Conservation (phyloP, 257 asterid genomes). For the Ligustrum vulgare region DNA sequence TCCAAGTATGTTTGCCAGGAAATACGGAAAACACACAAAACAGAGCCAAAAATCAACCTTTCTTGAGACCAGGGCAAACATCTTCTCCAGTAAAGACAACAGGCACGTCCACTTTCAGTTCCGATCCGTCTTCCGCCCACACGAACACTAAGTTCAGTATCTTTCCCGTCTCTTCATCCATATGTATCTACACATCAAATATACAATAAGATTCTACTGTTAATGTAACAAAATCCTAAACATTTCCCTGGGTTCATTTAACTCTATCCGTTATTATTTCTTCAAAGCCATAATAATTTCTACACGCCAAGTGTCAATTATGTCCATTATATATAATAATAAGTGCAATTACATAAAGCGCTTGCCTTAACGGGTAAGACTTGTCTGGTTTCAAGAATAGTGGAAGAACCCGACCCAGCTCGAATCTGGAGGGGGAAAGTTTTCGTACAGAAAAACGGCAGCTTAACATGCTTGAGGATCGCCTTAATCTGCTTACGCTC, state of each 20-base stretch:
- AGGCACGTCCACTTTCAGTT: conserved; percentile 79
- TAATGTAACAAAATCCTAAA: not conserved
- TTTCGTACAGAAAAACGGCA: conserved; percentile 73
- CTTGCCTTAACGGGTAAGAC: conserved; percentile 89
- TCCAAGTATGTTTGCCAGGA: not conserved
- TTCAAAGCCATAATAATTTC: not conserved
- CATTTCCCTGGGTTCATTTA: not conserved
- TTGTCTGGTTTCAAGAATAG: conserved; percentile 61
- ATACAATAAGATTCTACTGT: not conserved
- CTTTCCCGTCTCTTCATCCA: conserved; percentile 67
- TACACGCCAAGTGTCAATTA: not conserved
- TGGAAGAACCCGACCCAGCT: conserved; percentile 86
- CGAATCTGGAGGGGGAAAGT: conserved; percentile 88
- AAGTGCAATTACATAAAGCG: not conserved
- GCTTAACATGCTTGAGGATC: conserved; percentile 58
- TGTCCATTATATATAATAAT: not conserved
- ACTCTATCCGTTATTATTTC: not conserved
- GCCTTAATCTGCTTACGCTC: conserved; percentile 85
- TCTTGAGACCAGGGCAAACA: conserved; percentile 81
- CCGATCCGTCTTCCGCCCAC: conserved; percentile 93
- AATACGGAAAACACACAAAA: not conserved
- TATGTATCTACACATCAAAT: conserved; percentile 51
- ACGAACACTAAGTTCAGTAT: conserved; percentile 85
- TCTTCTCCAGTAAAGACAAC: conserved; percentile 80
- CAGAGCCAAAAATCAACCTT: conserved; percentile 53